These are phyloP conservation scores for Platanthera zijinensis DNA, from an alignment of 106 monocot genomes.

Conservation along the genomic window DNA sequence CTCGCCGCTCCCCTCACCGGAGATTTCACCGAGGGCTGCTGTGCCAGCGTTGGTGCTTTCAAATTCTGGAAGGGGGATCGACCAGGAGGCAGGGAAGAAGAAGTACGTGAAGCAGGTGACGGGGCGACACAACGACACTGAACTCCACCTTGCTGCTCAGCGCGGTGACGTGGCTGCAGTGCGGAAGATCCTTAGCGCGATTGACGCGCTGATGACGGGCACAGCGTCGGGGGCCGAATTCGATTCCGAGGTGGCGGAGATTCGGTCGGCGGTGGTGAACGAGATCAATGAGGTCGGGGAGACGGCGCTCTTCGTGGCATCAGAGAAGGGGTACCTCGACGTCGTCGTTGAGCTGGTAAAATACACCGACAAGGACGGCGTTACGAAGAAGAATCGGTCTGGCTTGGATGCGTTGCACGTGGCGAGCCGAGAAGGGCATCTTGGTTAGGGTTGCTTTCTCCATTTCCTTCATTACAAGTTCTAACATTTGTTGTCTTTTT, in stretches of 20 bases:
- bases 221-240: constrained; percentile 5
- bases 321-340: constrained; percentile 9
- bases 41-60: constrained; percentile 27
- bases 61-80: constrained; percentile 24
- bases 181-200: constrained; percentile 18
- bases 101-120: constrained; percentile 39
- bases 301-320: constrained; percentile 23
- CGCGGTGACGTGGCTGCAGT: constrained; percentile 19
- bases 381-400: constrained; percentile 19
- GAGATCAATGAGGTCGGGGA: constrained; percentile 24
- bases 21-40: constrained; percentile 7
- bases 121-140: constrained; percentile 29
- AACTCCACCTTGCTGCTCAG: constrained; percentile 36
- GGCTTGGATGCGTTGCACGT: constrained; percentile 29
- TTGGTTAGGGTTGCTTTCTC: constrained; percentile 11
- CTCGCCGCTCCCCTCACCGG: constrained; percentile 13
- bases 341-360: constrained; percentile 23
- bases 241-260: constrained; percentile 13
- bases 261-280: constrained; percentile 13
- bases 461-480: background rate
- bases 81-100: constrained; percentile 15
- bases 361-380: constrained; percentile 20
- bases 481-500: background rate
- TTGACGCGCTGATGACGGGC: constrained; percentile 16
- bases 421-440: constrained; percentile 19